Percentiles rank a stretch among this genome's conserved stretches.
These are phyloP conservation scores for Myriosclerotinia curreyana DNA, from an alignment of 2,329 filamentous ascomycete genomes.

Conservation along the genomic window DNA sequence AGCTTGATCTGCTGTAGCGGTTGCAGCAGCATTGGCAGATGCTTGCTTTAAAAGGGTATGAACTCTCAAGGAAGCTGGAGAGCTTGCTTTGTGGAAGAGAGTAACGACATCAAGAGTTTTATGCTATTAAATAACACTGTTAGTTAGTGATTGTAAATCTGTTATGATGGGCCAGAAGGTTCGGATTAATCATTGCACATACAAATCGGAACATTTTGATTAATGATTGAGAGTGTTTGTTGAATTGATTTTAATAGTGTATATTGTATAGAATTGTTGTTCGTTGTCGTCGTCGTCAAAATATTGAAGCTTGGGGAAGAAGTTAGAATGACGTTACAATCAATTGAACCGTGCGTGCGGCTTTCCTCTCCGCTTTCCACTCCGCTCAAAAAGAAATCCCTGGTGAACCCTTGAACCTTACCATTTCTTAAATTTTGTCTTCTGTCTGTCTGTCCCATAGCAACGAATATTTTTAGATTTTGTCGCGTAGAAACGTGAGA, in stretches of 20 bases:
- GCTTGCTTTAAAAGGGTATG: slow-evolving; percentile 77
- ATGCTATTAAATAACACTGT: slow-evolving; percentile 48
- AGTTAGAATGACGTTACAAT: slow-evolving; percentile 5
- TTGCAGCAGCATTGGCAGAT: slow-evolving; percentile 64
- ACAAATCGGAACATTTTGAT: slow-evolving; percentile 41
- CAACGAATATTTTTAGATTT: slow-evolving; percentile 10
- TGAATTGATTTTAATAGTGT: background rate
- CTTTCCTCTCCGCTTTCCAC: slow-evolving; percentile 7
- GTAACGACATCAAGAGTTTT: slow-evolving; percentile 89
- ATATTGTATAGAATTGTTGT: background rate
- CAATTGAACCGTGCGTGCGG: background rate
- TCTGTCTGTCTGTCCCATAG: background rate
- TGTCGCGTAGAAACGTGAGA: slow-evolving; percentile 21
- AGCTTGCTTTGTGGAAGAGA: slow-evolving; percentile 85
- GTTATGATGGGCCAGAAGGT: background rate
- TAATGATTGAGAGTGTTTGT: slow-evolving; percentile 16
- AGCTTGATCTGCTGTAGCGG: slow-evolving; percentile 72
- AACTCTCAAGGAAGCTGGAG: slow-evolving; percentile 68
- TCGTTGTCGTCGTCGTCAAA: background rate
- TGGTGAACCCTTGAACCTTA: slow-evolving; percentile 13
- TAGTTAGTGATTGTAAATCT: slow-evolving; percentile 18
- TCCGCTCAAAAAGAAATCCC: background rate
- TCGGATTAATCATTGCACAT: slow-evolving; percentile 22
- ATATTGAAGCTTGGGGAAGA: slow-evolving; percentile 1
- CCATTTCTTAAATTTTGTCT: slow-evolving; percentile 17